Evolutionary conservation across 2,329 filamentous ascomycete genomes (phyloP).

Genomic region (Nannizzia gypsea): DNA sequence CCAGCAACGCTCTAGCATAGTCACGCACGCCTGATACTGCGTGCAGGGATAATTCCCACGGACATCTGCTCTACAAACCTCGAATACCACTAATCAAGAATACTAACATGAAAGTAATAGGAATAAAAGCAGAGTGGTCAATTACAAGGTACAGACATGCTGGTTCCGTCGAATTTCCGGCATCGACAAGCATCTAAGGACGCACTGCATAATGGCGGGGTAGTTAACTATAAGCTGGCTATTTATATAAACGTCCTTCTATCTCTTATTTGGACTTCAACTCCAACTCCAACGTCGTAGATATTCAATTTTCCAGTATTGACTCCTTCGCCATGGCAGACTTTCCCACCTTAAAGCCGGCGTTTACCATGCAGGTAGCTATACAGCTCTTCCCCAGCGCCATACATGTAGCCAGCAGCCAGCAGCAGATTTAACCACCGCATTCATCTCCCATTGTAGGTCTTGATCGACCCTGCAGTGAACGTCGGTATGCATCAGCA

Average conservation of each 20-base stretch:
- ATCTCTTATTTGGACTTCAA: neutral
- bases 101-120: neutral
- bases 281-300: neutral
- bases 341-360: constrained; percentile 30
- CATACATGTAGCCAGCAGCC: too few species aligned
- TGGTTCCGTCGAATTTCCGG: neutral
- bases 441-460: constrained; percentile 15
- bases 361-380: constrained; percentile 30
- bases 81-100: too few species aligned
- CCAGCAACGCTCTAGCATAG: too few species aligned
- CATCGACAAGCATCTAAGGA: neutral
- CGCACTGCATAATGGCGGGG: neutral
- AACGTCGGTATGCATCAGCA: constrained; percentile 22
- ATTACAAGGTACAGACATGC: neutral
- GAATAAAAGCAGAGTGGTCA: neutral
- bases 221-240: neutral
- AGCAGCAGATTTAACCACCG: neutral
- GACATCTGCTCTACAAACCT: too few species aligned
- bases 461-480: constrained; percentile 22
- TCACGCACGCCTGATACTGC: too few species aligned
- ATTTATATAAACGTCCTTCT: neutral
- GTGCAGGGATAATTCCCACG: too few species aligned
- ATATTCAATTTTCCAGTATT: neutral
- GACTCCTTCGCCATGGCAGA: constrained; percentile 21
- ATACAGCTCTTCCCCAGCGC: neutral